Base-by-base conservation (phyloP, 495 filamentous ascomycete species). In the Aspergillus avenaceus region DNA sequence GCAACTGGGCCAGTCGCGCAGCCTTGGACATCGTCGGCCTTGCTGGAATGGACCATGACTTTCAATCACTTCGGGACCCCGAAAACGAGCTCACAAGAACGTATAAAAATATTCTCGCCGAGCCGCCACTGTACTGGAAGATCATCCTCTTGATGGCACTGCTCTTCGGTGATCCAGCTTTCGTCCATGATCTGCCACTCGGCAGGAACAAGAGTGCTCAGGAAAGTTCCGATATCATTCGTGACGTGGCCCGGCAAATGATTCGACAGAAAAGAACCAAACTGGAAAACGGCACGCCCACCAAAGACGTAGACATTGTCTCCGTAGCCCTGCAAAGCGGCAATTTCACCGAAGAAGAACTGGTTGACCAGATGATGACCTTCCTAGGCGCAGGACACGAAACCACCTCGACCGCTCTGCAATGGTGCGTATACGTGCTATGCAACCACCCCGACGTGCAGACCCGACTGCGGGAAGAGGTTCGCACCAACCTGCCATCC, bases 381-480 rank as follows among this genome's bases (percentile, higher is more conserved):
- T 96, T 97, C 73, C 82, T 96, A 3, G 87, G 85, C 0, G 91
- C 92, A 0, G 92, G 92, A 14, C 92, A 97, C 63, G 92, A 95
- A 72, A 87, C 83, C 7, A 86, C 84, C 7, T 72, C 84, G 2
- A 69, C 78, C 5, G 74, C 81, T 9, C 65, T 86, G 53, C 74
- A 74, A 41, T 87, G 83, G 83, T 74, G 79, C 6, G 55, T 80
- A 14, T 84, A 83, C 50, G 66, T 76, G 0, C 65, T 86, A 19
- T 81, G 75, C 70, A 73, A 79, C 48, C 68, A 86, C 55, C 80
- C 76, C 0, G 69, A 77, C 5, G 63, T 79, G 1, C 84, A 87
- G 53, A 60, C 58, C 31, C 74, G 75, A 16, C 74, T 87, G 0
- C 83, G 83, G 22, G 69, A 79, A 24, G 84, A 85, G 56, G 59